Evolutionary conservation across 805 yeast species (phyloP).

Genomic region (Barnettozyma botsteinii): DNA sequence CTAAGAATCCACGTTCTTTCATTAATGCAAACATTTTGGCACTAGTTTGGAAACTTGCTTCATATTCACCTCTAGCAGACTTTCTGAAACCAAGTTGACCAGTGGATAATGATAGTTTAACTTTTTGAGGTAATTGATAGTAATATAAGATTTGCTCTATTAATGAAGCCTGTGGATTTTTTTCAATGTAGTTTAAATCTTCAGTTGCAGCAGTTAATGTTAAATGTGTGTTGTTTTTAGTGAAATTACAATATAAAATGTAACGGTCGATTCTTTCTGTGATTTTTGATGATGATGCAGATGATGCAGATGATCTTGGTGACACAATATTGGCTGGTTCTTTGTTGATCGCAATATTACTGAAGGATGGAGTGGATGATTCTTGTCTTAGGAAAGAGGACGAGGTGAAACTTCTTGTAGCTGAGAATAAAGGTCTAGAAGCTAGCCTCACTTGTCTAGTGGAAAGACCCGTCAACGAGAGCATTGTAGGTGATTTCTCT

Average conservation of each 20-base stretch:
- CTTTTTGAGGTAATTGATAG: constrained; percentile 73
- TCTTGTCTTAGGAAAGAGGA: constrained; percentile 8
- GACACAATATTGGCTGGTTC: constrained; percentile 8
- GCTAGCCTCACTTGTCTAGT: neutral
- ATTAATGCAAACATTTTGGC: constrained; percentile 67
- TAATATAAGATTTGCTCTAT: constrained; percentile 73
- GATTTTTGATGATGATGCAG: constrained; percentile 11
- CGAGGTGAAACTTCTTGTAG: constrained; percentile 7
- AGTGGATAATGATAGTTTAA: constrained; percentile 61
- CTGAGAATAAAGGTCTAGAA: neutral
- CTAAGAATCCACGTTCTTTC: constrained; percentile 52
- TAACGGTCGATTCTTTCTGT: constrained; percentile 46
- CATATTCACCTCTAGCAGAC: constrained; percentile 87
- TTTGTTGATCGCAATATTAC: neutral
- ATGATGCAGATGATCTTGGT: constrained; percentile 6
- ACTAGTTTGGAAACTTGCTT: constrained; percentile 84
- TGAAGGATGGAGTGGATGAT: constrained; percentile 11
- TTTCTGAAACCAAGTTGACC: constrained; percentile 89
- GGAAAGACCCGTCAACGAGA: neutral
- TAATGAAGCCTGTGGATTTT: constrained; percentile 49
- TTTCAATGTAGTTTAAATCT: constrained; percentile 52
- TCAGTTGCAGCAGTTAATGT: constrained; percentile 69
- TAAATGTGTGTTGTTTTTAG: constrained; percentile 76
- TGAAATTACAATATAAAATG: constrained; percentile 70
- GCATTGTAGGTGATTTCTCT: neutral